A percentile compares a stretch with the other conserved stretches of the same genome.
Conservation (phyloP, 176 grass and related monocot species). For the bread wheat (Triticum aestivum) region IWGSC_CS_RefSeq_v2.1 NC_057813.1:105005609-105006108, state of each 20-base stretch:
- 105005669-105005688: not conserved
- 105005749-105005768: not conserved
- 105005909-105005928: constrained; percentile 16
- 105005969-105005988: not conserved
- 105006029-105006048: constrained; percentile 45
- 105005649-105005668: not conserved
- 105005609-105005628: not conserved
- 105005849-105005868: too few species aligned
- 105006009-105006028: constrained; percentile 24
- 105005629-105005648: not conserved
- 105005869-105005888: not conserved
- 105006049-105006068: not conserved
- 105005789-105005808: not conserved
- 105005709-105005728: not conserved
- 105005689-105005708: not conserved
- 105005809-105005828: not conserved
- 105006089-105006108: not conserved
- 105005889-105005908: not conserved
- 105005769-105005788: too few species aligned
- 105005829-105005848: not conserved
- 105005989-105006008: not conserved
- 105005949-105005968: not conserved
- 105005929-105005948: not conserved
- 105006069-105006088: not conserved
- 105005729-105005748: not conserved